phyloP scores from a whole-genome alignment of 768 basidiomycete genomes.

The Auricularia sp. region DNA sequence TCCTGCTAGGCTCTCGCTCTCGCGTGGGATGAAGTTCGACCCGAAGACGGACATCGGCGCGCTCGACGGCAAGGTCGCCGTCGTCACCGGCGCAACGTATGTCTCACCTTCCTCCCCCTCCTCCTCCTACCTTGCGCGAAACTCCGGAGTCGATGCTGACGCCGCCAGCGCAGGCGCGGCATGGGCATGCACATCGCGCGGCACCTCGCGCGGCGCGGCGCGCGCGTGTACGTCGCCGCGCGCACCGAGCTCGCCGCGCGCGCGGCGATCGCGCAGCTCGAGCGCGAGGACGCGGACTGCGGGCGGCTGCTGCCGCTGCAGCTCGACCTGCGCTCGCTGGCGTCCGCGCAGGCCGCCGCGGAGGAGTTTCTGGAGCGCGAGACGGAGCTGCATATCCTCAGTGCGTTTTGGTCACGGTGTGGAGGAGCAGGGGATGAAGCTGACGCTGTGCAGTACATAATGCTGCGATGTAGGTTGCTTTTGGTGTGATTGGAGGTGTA shows the following conservation, averaged over 20 bases:
- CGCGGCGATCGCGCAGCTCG: slow-evolving; percentile 24
- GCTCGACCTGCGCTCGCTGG: slow-evolving; percentile 31
- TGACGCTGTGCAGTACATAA: slow-evolving; percentile 13
- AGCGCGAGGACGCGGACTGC: slow-evolving; percentile 20
- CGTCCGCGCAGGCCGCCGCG: slow-evolving; percentile 23
- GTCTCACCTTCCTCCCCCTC: slow-evolving; percentile 6
- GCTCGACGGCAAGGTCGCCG: slow-evolving; percentile 33
- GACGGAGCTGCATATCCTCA: slow-evolving; percentile 33
- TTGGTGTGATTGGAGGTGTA: too few species aligned
- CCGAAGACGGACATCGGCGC: slow-evolving; percentile 33
- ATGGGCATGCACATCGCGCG: slow-evolving; percentile 29
- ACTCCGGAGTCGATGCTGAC: too few species aligned
- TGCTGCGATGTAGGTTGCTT: slow-evolving; percentile 7
- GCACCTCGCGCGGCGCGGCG: slow-evolving; percentile 29
- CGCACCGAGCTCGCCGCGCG: slow-evolving; percentile 23
- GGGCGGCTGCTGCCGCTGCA: slow-evolving; percentile 27
- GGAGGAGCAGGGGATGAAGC: background rate
- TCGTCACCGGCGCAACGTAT: slow-evolving; percentile 43
- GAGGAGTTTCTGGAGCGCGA: slow-evolving; percentile 30
- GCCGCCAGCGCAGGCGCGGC: slow-evolving; percentile 17
- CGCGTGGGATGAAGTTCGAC: slow-evolving; percentile 10
- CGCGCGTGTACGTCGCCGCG: slow-evolving; percentile 30
- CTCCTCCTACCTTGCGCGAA: too few species aligned
- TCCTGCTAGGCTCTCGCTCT: too few species aligned
- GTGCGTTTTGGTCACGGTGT: slow-evolving; percentile 14